Conservation (phyloP, 2,329 filamentous ascomycete genomes). For the Sordariomycetes sp. region DNA sequence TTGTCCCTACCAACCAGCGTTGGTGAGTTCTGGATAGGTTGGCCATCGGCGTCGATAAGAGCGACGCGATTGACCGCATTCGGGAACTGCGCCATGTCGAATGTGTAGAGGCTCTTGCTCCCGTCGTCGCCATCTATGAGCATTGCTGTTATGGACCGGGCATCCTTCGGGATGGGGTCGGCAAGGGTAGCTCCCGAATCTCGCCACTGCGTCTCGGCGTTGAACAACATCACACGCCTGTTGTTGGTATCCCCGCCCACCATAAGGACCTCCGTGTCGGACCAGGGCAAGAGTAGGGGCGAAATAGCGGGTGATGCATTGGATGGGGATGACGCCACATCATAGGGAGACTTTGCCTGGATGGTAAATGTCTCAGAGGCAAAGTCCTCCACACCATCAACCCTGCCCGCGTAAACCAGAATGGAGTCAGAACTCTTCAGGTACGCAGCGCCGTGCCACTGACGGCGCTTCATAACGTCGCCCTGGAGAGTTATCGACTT, state of each 20-base stretch:
- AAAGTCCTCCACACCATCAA: constrained; percentile 42
- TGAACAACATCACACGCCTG: constrained; percentile 63
- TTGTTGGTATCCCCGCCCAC: constrained; percentile 58
- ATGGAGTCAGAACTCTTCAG: constrained; percentile 61
- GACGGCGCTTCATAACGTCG: constrained; percentile 54
- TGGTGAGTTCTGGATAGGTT: constrained; percentile 32
- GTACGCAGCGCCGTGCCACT: constrained; percentile 67
- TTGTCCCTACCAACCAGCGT: constrained; percentile 20
- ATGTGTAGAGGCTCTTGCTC: constrained; percentile 69
- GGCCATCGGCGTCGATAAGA: constrained; percentile 51
- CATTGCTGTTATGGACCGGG: constrained; percentile 45
- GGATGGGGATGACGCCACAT: constrained; percentile 46
- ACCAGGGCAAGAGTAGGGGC: constrained; percentile 69
- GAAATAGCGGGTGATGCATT: constrained; percentile 50
- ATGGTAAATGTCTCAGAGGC: constrained; percentile 72
- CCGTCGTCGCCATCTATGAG: constrained; percentile 63
- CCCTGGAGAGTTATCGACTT: constrained; percentile 30
- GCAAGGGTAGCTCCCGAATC: constrained; percentile 55
- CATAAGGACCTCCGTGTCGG: constrained; percentile 58
- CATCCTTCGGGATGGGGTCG: constrained; percentile 46
- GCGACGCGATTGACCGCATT: constrained; percentile 64
- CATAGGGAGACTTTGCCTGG: constrained; percentile 52
- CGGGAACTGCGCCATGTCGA: constrained; percentile 63
- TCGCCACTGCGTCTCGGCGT: constrained; percentile 51
- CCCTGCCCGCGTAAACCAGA: constrained; percentile 69